Evolutionary conservation across 805 yeast species (phyloP).

Genomic region (Ogataea henricii): DNA sequence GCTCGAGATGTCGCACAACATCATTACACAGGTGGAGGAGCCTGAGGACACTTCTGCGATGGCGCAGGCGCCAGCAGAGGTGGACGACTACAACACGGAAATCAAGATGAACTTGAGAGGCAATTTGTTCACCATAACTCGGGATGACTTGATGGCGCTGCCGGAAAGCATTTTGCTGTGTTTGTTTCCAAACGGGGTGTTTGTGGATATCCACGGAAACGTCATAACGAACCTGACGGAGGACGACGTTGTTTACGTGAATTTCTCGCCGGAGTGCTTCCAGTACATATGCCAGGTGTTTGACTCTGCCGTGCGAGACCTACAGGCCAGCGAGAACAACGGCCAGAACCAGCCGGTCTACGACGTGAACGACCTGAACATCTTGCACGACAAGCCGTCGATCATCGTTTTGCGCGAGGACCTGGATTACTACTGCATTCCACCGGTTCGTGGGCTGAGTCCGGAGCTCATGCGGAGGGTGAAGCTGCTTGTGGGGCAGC

Average conservation of each 20-base stretch:
- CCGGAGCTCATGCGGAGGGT: constrained; percentile 64
- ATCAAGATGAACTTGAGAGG: constrained; percentile 83
- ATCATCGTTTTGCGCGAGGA: constrained; percentile 92
- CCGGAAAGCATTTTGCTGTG: constrained; percentile 90
- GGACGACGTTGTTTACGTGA: constrained; percentile 76
- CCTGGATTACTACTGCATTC: constrained; percentile 88
- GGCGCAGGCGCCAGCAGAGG: constrained; percentile 22
- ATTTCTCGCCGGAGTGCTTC: constrained; percentile 85
- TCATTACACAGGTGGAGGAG: constrained; percentile 72
- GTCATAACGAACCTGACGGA: constrained; percentile 79
- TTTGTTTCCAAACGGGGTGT: constrained; percentile 87
- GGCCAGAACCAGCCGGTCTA: constrained; percentile 30
- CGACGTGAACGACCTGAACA: constrained; percentile 51
- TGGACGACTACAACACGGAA: constrained; percentile 60
- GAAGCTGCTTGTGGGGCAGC: constrained; percentile 73
- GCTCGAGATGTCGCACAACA: constrained; percentile 37
- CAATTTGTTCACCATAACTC: constrained; percentile 66
- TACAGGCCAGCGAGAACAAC: constrained; percentile 43
- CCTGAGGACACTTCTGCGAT: constrained; percentile 22
- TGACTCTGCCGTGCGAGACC: constrained; percentile 64
- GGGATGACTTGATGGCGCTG: constrained; percentile 86
- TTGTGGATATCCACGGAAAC: constrained; percentile 73
- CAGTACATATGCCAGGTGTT: constrained; percentile 77
- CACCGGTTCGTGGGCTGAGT: constrained; percentile 60
- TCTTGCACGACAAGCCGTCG: constrained; percentile 80